Evolutionary conservation across 495 filamentous ascomycete genomes (phyloP).

Genomic region (Talaromyces thailandensis): DNA sequence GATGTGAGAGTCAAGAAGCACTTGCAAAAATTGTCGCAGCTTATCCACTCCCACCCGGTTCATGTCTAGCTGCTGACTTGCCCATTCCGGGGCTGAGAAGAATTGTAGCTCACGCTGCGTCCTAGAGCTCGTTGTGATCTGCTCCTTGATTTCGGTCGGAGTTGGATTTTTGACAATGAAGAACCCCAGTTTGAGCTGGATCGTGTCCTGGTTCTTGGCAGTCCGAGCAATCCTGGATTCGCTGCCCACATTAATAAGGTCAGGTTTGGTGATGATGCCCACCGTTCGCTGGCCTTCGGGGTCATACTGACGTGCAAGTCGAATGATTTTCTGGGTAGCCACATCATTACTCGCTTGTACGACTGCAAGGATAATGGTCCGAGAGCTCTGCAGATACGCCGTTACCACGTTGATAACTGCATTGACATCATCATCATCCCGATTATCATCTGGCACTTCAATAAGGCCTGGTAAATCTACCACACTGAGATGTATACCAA

Average conservation of each 20-base stretch:
- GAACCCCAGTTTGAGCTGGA: slow-evolving; percentile 38
- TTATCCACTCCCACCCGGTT: slow-evolving; percentile 35
- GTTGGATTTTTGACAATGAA: slow-evolving; percentile 39
- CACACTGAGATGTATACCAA: slow-evolving; percentile 44
- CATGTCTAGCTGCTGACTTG: not conserved
- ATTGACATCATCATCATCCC: slow-evolving; percentile 34
- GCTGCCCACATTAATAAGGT: slow-evolving; percentile 29
- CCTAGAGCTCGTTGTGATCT: no score
- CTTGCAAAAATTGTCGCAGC: slow-evolving; percentile 44
- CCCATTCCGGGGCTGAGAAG: slow-evolving; percentile 22
- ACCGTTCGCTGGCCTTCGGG: slow-evolving; percentile 34
- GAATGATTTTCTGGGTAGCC: slow-evolving; percentile 38
- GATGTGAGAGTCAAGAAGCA: slow-evolving; percentile 49
- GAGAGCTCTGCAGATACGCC: slow-evolving; percentile 40
- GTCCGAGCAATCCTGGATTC: slow-evolving; percentile 31
- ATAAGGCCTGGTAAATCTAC: slow-evolving; percentile 50
- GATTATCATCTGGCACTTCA: slow-evolving; percentile 35
- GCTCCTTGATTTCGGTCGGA: slow-evolving; percentile 23
- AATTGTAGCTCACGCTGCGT: slow-evolving; percentile 19
- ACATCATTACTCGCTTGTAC: slow-evolving; percentile 43
- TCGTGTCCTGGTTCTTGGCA: slow-evolving; percentile 32
- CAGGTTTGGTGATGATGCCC: slow-evolving; percentile 45
- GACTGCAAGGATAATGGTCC: slow-evolving; percentile 45
- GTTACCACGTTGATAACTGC: slow-evolving; percentile 37
- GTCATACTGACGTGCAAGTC: slow-evolving; percentile 35